phyloP scores from a whole-genome alignment of 2,329 filamentous ascomycete species.

The Aspergillus fischeri region DNA sequence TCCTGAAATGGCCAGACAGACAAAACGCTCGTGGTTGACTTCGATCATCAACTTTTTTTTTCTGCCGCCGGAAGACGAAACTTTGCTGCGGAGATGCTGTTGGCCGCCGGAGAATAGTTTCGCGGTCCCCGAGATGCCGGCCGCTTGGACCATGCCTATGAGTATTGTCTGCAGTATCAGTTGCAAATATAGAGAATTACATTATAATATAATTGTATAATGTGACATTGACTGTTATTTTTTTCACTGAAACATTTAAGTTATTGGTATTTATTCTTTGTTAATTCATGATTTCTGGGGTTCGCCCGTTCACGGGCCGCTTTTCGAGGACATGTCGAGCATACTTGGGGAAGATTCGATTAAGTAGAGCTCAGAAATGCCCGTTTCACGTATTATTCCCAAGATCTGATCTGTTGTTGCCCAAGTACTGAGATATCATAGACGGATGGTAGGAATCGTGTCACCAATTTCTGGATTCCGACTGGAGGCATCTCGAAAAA shows the following conservation, averaged over 20 bases:
- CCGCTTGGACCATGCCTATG: background rate
- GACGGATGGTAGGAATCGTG: slow-evolving; percentile 54
- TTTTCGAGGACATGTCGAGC: slow-evolving; percentile 21
- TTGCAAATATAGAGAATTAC: background rate
- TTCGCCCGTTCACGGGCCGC: slow-evolving; percentile 22
- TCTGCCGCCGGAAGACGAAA: slow-evolving; percentile 27
- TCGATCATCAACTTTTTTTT: slow-evolving; percentile 25
- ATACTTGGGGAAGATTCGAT: slow-evolving; percentile 19
- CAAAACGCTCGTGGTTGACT: slow-evolving; percentile 24
- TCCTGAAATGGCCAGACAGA: slow-evolving; percentile 13
- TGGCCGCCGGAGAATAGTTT: slow-evolving; percentile 27
- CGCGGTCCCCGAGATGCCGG: slow-evolving; percentile 9
- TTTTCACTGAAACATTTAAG: background rate
- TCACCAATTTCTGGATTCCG: slow-evolving; percentile 77
- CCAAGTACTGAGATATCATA: slow-evolving; percentile 25
- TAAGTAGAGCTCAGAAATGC: slow-evolving; percentile 17
- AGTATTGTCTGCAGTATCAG: background rate
- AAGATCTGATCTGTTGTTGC: background rate
- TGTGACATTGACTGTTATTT: background rate
- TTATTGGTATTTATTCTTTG: background rate
- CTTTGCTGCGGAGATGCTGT: slow-evolving; percentile 3
- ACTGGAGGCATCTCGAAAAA: slow-evolving; percentile 62
- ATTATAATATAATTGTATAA: background rate
- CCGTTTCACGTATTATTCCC: slow-evolving; percentile 34
- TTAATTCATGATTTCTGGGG: slow-evolving; percentile 25